Percentiles rank a stretch among this genome's conserved stretches.
Conservation (phyloP, 1,284 basidiomycete genomes). For the Heterobasidion annosum region DNA sequence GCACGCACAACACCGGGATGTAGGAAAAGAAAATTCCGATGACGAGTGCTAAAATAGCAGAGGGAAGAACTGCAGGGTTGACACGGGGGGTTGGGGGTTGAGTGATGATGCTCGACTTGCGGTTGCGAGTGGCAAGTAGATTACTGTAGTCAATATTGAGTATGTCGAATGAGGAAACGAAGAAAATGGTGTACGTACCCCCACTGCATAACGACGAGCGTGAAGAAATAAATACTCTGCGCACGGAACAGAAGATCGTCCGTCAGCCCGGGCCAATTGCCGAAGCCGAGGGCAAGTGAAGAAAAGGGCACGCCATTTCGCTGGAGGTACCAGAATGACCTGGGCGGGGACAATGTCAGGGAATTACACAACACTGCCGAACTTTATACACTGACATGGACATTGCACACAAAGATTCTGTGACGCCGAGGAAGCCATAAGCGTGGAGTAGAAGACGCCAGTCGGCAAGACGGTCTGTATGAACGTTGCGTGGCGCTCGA, state of each 20-base stretch:
- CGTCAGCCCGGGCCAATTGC: conserved; percentile 25
- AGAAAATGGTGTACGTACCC: conserved; percentile 19
- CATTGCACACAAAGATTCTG: conserved; percentile 43
- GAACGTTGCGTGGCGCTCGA: conserved; percentile 57
- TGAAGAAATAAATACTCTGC: conserved; percentile 47
- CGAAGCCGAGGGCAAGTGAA: conserved; percentile 42
- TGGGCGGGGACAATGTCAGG: conserved; percentile 8
- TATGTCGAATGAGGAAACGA: conserved; percentile 8
- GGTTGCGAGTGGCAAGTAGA: conserved; percentile 38
- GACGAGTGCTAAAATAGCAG: conserved; percentile 33
- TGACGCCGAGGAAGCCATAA: conserved; percentile 53
- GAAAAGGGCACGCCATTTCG: conserved; percentile 46
- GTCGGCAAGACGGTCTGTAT: conserved; percentile 41
- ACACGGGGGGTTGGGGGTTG: conserved; percentile 27
- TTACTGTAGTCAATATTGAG: conserved; percentile 24
- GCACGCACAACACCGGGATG: conserved; percentile 28
- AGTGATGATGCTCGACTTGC: conserved; percentile 35
- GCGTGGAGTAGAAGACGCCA: conserved; percentile 50
- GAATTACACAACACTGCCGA: neutral
- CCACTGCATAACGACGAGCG: conserved; percentile 64
- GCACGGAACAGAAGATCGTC: conserved; percentile 32
- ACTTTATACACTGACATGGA: conserved; percentile 29
- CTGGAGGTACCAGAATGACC: conserved; percentile 46
- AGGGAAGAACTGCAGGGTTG: conserved; percentile 37
- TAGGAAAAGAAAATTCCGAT: conserved; percentile 49